These are phyloP conservation scores for Lichtheimia ramosa DNA, from an alignment of 371 early-diverging fungal genomes.

Conservation along the genomic window DNA sequence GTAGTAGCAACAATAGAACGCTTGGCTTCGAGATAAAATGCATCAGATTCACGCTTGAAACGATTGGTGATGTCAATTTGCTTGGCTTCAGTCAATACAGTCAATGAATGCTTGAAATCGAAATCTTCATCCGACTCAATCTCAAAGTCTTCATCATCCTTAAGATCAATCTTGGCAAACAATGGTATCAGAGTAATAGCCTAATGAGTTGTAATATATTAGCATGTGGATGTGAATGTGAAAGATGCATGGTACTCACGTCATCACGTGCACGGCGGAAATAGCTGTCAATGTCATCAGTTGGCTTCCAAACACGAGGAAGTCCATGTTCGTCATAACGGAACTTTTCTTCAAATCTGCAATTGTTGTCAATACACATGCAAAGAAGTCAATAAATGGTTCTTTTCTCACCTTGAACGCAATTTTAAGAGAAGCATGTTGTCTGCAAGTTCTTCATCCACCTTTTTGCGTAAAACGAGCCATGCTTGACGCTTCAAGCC, in stretches of 20 bases:
- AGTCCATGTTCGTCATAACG: constrained; percentile 90
- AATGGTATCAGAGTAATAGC: constrained; percentile 65
- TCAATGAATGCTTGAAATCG: constrained; percentile 63
- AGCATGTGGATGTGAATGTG: no score
- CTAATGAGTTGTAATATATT: constrained; percentile 11
- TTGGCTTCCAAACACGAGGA: constrained; percentile 93
- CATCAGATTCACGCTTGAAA: constrained; percentile 89
- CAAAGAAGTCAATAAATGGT: not conserved
- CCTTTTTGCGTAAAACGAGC: constrained; percentile 68
- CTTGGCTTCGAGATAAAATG: constrained; percentile 92
- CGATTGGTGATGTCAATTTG: constrained; percentile 77
- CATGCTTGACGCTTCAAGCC: constrained; percentile 70
- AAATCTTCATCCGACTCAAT: constrained; percentile 55
- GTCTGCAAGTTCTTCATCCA: constrained; percentile 83
- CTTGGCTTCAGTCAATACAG: constrained; percentile 66
- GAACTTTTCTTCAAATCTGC: constrained; percentile 86
- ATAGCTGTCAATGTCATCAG: constrained; percentile 89
- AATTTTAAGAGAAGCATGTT: constrained; percentile 78
- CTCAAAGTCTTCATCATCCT: constrained; percentile 35
- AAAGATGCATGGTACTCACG: constrained; percentile 20
- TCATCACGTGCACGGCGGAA: constrained; percentile 76
- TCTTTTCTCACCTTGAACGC: constrained; percentile 42
- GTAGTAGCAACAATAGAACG: constrained; percentile 88
- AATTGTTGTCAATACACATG: not conserved
- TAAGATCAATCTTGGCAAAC: constrained; percentile 59